Conservation (phyloP, 257 asterid species). For the Fraxinus quadrangulata region DNA sequence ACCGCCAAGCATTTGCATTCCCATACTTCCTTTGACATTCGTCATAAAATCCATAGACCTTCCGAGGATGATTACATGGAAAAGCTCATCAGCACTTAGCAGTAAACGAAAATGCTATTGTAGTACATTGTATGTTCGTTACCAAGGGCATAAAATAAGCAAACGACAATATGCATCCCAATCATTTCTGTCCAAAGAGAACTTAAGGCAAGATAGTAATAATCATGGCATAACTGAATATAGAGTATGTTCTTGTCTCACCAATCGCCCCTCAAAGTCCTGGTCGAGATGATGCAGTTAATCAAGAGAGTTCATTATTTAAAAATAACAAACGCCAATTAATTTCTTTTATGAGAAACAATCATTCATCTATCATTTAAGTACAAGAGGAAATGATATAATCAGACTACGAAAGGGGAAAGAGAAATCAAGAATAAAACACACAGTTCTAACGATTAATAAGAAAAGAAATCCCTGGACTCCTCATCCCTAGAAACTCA, state of each 20-base stretch:
- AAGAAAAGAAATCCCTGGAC: neutral
- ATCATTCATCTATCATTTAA: neutral
- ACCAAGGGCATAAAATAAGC: neutral
- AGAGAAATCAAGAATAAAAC: neutral
- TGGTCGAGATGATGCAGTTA: neutral
- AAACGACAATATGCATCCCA: conserved; percentile 5
- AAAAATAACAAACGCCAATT: neutral
- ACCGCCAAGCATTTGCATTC: conserved; percentile 98
- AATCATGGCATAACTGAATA: conserved; percentile 7
- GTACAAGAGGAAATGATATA: neutral
- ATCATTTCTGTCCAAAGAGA: conserved; percentile 5
- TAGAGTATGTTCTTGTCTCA: neutral
- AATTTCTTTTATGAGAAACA: neutral
- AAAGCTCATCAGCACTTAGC: conserved; percentile 23
- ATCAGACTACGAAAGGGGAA: neutral
- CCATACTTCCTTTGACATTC: conserved; percentile 98
- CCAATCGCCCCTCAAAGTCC: neutral
- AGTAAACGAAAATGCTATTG: conserved; percentile 17
- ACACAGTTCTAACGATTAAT: too few relatives aligned
- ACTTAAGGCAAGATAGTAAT: conserved; percentile 1
- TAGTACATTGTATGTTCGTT: conserved; percentile 5
- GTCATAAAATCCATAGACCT: conserved; percentile 99
- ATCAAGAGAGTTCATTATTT: neutral
- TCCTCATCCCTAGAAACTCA: neutral
- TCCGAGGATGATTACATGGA: conserved; percentile 24